A percentile compares a stretch with the other conserved stretches of the same genome.
Evolutionary conservation across 352 stramenopile species (phyloP).

Genomic region (Phytophthora syringae): DNA sequence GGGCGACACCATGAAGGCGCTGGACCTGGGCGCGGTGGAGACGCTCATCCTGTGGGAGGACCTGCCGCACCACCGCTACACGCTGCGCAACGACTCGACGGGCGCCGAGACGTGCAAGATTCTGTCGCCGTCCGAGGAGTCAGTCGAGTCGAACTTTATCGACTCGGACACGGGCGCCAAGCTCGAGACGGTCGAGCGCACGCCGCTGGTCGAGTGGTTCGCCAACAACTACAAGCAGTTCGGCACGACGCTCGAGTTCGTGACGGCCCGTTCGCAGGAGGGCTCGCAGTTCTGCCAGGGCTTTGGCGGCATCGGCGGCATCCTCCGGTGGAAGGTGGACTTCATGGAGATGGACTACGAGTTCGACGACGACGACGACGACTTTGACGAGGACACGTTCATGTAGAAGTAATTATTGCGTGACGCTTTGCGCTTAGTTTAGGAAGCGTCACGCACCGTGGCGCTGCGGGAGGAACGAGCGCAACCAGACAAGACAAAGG

Average conservation of each 20-base stretch:
- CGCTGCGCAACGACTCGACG: slow-evolving; percentile 95
- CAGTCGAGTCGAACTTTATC: slow-evolving; percentile 96
- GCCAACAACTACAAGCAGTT: slow-evolving; percentile 99
- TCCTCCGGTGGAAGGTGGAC: slow-evolving; percentile 99
- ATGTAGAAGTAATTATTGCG: slow-evolving; percentile 87
- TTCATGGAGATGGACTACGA: slow-evolving; percentile 98
- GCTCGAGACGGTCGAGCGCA: slow-evolving; percentile 97
- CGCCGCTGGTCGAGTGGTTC: slow-evolving; percentile 99
- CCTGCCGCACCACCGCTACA: slow-evolving; percentile 94
- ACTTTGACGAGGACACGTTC: slow-evolving; percentile 88
- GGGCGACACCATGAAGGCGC: slow-evolving; percentile 97
- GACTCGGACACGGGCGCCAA: slow-evolving; percentile 96
- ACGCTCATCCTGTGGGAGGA: slow-evolving; percentile 99
- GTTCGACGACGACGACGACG: slow-evolving; percentile 89
- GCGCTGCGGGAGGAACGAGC: slow-evolving; percentile 41
- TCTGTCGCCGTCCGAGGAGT: slow-evolving; percentile 88
- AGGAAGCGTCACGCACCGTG: slow-evolving; percentile 40
- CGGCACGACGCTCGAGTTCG: slow-evolving; percentile 98
- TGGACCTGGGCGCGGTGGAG: slow-evolving; percentile 99
- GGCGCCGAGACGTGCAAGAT: slow-evolving; percentile 86
- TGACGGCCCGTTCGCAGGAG: slow-evolving; percentile 98
- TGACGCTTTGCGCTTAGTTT: slow-evolving; percentile 44
- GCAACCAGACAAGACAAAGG: slow-evolving; percentile 27
- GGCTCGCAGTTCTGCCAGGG: slow-evolving; percentile 99
- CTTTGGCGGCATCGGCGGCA: slow-evolving; percentile 99